Evolutionary conservation across 768 basidiomycete species (phyloP), one percentile per base, ranked within the genome.

Genomic region (Dioszegia hungarica): DNA sequence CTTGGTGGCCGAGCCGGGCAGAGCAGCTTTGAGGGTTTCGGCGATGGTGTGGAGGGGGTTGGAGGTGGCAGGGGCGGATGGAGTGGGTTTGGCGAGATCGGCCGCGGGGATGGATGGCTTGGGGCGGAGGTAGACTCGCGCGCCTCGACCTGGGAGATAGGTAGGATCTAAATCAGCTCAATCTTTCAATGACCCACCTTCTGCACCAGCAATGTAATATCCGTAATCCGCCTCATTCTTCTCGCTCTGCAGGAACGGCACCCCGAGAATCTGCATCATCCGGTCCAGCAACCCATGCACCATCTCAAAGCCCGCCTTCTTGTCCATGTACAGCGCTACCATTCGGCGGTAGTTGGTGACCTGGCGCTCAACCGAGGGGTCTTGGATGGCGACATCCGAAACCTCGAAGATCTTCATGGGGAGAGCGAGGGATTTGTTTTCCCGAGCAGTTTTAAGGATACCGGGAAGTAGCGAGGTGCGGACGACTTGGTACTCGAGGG

Each of bases 401-500:
- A 88, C 83, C 77, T 99, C 95, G 73, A 98, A 99, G 56, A 98
- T 83, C 60, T 85, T 88, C 75, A 98, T 84, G 3, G 95, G 95
- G 14, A 99, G 81, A 0, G 94, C 75, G 63, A 95, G 90, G 61
- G 89, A 89, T 49, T 89, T 85, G 79, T 99, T 99, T 79, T 99
- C 95, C 66, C 95, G 87, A 41, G 95, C 81, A 17, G 93, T 95
- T 79, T 99, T 99, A 66, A 99, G 84, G 41, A 99, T 84, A 48
- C 95, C 95, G 14, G 94, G 93, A 6, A 99, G 80, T 52, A 99
- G 85, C 25, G 93, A 90, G 1, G 95, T 97, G 61, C 95, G 88
- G 40, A 98, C 91, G 56, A 98, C 88, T 78, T 99, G 95, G 79
- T 95, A 98, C 76, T 98, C 95, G 63, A 90, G 82, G 22, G 95